phyloP scores from a whole-genome alignment of 2,329 filamentous ascomycete genomes.

The Fusarium austroafricanum region DNA sequence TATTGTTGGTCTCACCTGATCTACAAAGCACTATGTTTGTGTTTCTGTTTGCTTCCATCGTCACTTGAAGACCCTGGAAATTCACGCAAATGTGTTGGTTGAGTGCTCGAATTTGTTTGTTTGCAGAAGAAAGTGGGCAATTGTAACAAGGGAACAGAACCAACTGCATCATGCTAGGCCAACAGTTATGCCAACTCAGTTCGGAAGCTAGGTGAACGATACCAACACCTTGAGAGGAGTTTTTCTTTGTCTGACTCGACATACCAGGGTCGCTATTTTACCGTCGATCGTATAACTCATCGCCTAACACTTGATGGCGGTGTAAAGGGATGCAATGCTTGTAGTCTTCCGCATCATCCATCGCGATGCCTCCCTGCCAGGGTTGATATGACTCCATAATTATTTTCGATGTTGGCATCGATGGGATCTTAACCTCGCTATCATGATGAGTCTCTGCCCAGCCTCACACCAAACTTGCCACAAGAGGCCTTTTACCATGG shows the following conservation, averaged over 20 bases:
- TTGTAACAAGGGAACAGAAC: constrained; percentile 13
- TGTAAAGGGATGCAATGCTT: not conserved
- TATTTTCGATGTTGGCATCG: too few relatives aligned
- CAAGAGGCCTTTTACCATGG: not conserved
- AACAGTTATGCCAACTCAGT: constrained; percentile 18
- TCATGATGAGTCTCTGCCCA: not conserved
- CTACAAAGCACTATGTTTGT: not conserved
- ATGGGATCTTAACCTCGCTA: not conserved
- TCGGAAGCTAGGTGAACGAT: constrained; percentile 12
- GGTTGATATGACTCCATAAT: not conserved
- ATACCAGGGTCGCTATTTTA: constrained; percentile 6
- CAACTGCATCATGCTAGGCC: constrained; percentile 23
- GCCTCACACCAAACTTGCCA: not conserved
- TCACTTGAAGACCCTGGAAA: constrained; percentile 5
- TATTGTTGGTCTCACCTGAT: constrained; percentile 43
- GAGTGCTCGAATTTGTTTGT: not conserved
- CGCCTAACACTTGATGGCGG: not conserved
- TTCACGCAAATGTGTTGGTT: constrained; percentile 23
- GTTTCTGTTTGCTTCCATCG: not conserved
- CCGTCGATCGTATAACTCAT: not conserved
- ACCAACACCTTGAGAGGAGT: not conserved
- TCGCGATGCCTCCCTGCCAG: not conserved
- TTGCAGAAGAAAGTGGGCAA: constrained; percentile 12
- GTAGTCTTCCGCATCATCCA: not conserved
- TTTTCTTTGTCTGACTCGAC: not conserved